Evolutionary conservation across 2,329 filamentous ascomycete species (phyloP).

Genomic region (Microdochium paspali): DNA sequence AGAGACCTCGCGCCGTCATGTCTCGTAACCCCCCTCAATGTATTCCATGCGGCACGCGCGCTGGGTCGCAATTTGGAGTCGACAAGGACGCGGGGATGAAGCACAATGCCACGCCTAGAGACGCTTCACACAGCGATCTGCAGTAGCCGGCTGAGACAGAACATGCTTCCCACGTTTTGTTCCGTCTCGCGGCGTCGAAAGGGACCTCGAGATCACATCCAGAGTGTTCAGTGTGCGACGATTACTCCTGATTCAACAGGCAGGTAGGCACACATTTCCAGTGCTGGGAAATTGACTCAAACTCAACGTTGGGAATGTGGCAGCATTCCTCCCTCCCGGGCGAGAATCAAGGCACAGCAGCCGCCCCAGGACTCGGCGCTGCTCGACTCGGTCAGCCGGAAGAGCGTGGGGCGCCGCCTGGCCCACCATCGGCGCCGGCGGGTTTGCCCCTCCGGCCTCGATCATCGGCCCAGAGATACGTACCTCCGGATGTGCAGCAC

Average conservation of each 20-base stretch:
- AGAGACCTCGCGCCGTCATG: neutral
- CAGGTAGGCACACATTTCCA: too few relatives aligned
- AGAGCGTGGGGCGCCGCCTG: neutral
- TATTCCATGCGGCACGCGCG: neutral
- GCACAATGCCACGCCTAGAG: neutral
- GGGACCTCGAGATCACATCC: too few relatives aligned
- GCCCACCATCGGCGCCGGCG: neutral
- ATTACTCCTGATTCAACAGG: too few relatives aligned
- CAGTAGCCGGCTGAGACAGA: too few relatives aligned
- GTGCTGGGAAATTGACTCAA: too few relatives aligned
- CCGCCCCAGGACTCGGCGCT: neutral
- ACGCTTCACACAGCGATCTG: neutral
- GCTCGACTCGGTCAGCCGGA: neutral
- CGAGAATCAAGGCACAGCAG: neutral
- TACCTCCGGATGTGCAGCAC: too few relatives aligned
- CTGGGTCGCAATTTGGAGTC: neutral
- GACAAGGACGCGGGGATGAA: neutral
- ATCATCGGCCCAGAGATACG: too few relatives aligned
- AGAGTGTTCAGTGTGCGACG: too few relatives aligned
- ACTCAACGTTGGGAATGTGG: neutral
- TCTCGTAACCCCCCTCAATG: neutral
- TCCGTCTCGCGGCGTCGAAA: too few relatives aligned
- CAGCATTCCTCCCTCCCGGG: neutral
- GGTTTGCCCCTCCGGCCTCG: neutral
- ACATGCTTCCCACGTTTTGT: too few relatives aligned